Evolutionary conservation across 768 basidiomycete genomes (phyloP), one percentile per base, ranked within the genome.

Genomic region (Amanita exitialis): DNA sequence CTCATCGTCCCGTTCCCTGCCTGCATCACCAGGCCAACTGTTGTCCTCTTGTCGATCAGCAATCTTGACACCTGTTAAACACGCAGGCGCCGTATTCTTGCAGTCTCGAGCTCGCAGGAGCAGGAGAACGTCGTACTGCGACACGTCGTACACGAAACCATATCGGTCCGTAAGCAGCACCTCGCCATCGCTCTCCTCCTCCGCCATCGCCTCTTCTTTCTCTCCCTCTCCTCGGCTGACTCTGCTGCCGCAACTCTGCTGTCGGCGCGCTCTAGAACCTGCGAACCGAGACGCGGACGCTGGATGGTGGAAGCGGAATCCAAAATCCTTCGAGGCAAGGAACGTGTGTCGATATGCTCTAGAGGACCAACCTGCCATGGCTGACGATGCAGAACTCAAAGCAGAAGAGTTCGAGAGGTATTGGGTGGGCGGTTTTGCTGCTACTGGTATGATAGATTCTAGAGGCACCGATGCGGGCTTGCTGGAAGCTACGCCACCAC

Each of bases 81-180:
- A 90, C 6, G 89, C 88, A 3, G 90, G 89, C 0, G 90, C 90
- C 0, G 83, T 78, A 57, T 77, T 85, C 43, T 77, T 72, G 53
- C 85, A 89, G 51, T 82, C 82, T 58, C 74, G 78, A 15, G 86
- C 87, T 25, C 86, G 74, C 7, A 86, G 64, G 23, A 94, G 74
- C 12, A 95, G 67, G 21, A 90, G 71, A 23, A 87, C 74, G 58
- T 94, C 91, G 58, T 91, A 90, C 57, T 81, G 76, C 2, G 82
- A 79, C 1, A 91, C 77, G 56, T 92, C 90, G 53, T 93, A 93
- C 64, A 93, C 83, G 69, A 94, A 94, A 0, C 92, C 92, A 59
- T 84, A 94, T 4, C 90, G 81, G 54, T 94, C 92, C 16, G 90
- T 90, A 51, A 92, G 68, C 3, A 79, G 79, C 27, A 43, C 15